These are phyloP conservation scores for Jaapia argillacea DNA, from an alignment of 768 basidiomycete genomes.

Conservation along the genomic window DNA sequence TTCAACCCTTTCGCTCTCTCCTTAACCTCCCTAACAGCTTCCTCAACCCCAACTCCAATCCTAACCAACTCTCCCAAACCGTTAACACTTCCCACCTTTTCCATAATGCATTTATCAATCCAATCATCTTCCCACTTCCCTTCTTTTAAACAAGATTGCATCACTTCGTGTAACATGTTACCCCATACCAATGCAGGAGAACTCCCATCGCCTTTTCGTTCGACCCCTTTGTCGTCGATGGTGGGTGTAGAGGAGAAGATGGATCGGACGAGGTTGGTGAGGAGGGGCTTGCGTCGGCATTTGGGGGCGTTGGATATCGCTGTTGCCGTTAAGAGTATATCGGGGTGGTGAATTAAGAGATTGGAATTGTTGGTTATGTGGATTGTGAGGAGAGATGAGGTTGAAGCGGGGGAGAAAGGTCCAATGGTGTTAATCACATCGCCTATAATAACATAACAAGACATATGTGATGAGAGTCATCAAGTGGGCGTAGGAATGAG, in stretches of 20 bases:
- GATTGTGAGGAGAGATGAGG: conserved; percentile 33
- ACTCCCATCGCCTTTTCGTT: no score
- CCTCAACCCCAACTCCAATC: conserved; percentile 45
- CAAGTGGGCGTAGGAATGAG: not conserved
- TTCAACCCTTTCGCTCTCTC: conserved; percentile 54
- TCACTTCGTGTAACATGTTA: conserved; percentile 85
- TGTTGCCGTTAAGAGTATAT: conserved; percentile 85
- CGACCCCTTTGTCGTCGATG: no score
- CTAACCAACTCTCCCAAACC: conserved; percentile 52
- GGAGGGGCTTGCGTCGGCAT: conserved; percentile 81
- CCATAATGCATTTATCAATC: conserved; percentile 50
- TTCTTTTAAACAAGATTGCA: conserved; percentile 67
- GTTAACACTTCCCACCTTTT: conserved; percentile 32
- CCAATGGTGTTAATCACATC: conserved; percentile 80
- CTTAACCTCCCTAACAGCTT: conserved; percentile 56
- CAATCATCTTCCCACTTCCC: conserved; percentile 54
- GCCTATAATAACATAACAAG: conserved; percentile 37
- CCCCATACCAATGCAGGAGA: conserved; percentile 80
- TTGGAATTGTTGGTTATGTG: conserved; percentile 53
- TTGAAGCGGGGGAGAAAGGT: conserved; percentile 16
- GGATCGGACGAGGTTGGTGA: conserved; percentile 53
- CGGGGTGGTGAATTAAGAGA: conserved; percentile 83
- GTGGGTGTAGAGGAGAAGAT: conserved; percentile 46
- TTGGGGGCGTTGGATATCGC: conserved; percentile 74
- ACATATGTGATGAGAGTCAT: not conserved